Evolutionary conservation across 2,329 filamentous ascomycete genomes (phyloP), one percentile per base, ranked within the genome.

Genomic region (Aspergillus sojae): DNA sequence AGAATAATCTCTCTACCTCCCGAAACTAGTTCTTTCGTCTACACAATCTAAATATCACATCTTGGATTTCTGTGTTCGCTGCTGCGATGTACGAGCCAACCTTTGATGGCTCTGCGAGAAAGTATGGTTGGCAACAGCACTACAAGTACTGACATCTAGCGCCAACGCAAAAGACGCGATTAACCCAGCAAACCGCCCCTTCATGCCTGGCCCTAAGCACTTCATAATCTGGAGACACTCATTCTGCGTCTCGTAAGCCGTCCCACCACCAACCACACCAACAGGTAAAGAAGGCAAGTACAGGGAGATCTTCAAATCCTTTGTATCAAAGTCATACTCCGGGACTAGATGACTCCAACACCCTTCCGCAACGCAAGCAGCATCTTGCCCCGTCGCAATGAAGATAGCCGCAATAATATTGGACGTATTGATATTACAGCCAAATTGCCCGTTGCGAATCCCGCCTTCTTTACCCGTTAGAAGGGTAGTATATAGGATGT

Each of bases 261-360:
- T 73, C 6, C 71, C 71, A 6, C 72, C 73, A 16, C 72, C 72
- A 10, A 72, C 57, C 11, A 62, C 67, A 6, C 71, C 71, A 23
- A 74, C 69, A 19, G 71, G 62, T 5, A 74, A 57, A 5, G 65
- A 72, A n/a, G 69, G 71, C 5, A 75, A 67, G 58, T 71, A 73
- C n/a, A 70, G 41, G 12, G 65, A 67, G 21, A 74, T n/a, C 11
- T 58, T 67, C n/a, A 74, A 46, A 4, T 67, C 64, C 36, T 66
- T 56, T 0, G 65, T 70, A 26, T 66, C 62, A 7, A 21, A 36
- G 28, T 73, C 65, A 21, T 68, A 67, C 19, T 73, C 65, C 6
- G 55, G 30, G 9, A 67, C 70, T 4, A 71, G 55, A 26, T 74
- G 69, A 12, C 63, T 64, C 67, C 67, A 71, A 12, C 63, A 64